Evolutionary conservation across 192 early-diverging fungal species (phyloP).

Genomic region (Podila clonocystis): DNA sequence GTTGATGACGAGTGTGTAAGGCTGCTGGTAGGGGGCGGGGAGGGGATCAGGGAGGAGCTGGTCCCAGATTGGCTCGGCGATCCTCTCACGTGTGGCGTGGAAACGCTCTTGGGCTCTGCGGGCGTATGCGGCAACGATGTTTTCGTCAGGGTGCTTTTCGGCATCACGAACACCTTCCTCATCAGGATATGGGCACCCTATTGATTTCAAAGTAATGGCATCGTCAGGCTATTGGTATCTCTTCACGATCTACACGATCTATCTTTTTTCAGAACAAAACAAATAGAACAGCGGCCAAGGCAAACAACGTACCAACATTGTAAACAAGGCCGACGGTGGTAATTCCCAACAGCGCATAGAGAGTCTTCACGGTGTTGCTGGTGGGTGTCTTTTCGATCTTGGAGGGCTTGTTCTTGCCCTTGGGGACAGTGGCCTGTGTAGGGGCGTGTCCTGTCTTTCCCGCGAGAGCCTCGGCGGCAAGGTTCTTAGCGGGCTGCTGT

Average conservation of each 20-base stretch:
- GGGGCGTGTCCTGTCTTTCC: conserved; percentile 47
- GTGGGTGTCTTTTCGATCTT: conserved; percentile 55
- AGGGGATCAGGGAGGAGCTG: conserved; percentile 94
- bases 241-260: background rate
- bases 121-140: conserved; percentile 13
- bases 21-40: conserved; percentile 84
- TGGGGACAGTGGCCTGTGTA: conserved; percentile 54
- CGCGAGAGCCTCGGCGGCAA: conserved; percentile 58
- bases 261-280: background rate
- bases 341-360: conserved; percentile 44
- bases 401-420: conserved; percentile 62
- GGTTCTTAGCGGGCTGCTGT: conserved; percentile 25
- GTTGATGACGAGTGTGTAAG: conserved; percentile 95
- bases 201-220: background rate
- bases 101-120: conserved; percentile 28
- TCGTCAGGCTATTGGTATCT: background rate
- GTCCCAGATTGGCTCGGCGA: conserved; percentile 79
- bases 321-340: conserved; percentile 48
- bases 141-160: conserved; percentile 31
- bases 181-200: conserved; percentile 36
- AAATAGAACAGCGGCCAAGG: background rate
- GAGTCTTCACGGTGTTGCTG: conserved; percentile 48
- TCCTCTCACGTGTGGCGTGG: conserved; percentile 36
- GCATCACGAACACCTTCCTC: conserved; percentile 33
- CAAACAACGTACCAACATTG: conserved; percentile 52